phyloP scores from a whole-genome alignment of 257 asterid species.

The Solanum chilense region DNA sequence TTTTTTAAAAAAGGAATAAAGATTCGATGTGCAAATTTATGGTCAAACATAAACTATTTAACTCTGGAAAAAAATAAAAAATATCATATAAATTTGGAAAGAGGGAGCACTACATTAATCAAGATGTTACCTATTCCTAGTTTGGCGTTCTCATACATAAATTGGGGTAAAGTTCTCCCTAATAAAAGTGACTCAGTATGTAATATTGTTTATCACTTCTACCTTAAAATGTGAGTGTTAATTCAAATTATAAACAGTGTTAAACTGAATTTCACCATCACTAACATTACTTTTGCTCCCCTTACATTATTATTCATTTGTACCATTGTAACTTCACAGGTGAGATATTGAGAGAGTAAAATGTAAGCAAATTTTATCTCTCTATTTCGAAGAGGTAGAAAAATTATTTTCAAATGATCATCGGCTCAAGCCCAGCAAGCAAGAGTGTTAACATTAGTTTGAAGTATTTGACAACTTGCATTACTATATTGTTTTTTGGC shows the following conservation, averaged over 20 bases:
- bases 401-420: too few species aligned
- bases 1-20: accelerated
- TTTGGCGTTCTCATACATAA: neutral
- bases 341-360: too few species aligned
- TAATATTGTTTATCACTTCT: neutral
- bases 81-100: too few species aligned
- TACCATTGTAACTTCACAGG: neutral
- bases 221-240: neutral
- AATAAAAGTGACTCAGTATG: too few species aligned
- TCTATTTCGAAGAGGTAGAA: neutral
- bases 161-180: neutral
- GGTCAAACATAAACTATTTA: too few species aligned
- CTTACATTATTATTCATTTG: neutral
- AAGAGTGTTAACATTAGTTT: too few species aligned
- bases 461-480: neutral
- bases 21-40: too few species aligned
- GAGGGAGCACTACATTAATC: neutral
- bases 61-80: too few species aligned
- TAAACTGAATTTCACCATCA: neutral
- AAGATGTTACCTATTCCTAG: neutral
- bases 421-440: neutral
- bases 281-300: neutral
- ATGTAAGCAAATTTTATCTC: accelerated
- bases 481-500: neutral
- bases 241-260: neutral